Conservation (phyloP, 1,139 yeast genomes). For the Torulaspora globosa region DNA sequence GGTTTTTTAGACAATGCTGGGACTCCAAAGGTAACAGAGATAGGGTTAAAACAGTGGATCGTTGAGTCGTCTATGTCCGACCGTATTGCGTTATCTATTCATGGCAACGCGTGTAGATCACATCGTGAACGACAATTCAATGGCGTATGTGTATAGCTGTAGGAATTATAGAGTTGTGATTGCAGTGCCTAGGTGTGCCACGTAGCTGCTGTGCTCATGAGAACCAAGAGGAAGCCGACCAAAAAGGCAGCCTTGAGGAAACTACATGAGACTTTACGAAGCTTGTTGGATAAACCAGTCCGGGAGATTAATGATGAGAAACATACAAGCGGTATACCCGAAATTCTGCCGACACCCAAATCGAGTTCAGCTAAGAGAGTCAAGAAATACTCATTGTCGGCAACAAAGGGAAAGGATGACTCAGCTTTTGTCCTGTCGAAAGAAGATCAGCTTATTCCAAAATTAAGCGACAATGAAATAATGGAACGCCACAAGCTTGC, state of each 20-base stretch:
- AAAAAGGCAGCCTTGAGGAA: constrained; percentile 18
- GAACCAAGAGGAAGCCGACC: constrained; percentile 13
- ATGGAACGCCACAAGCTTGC: constrained; percentile 38
- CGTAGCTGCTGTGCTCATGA: constrained; percentile 5
- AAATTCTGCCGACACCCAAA: neutral
- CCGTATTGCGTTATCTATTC: neutral
- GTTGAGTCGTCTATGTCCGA: constrained; percentile 2
- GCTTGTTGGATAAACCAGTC: constrained; percentile 16
- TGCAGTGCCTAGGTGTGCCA: neutral
- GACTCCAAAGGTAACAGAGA: constrained; percentile 31
- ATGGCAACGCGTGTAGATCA: constrained; percentile 3
- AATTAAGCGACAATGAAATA: constrained; percentile 35
- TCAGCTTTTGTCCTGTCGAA: constrained; percentile 32
- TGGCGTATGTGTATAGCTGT: neutral
- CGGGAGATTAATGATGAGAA: neutral
- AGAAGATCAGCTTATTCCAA: constrained; percentile 34
- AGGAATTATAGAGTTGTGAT: neutral
- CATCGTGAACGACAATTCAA: neutral
- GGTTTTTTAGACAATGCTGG: constrained; percentile 33
- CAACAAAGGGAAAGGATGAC: constrained; percentile 15
- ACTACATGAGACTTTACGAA: constrained; percentile 28
- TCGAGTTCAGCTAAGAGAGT: neutral
- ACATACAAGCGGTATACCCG: neutral
- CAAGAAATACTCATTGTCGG: neutral
- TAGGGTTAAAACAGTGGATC: constrained; percentile 33